phyloP scores from a whole-genome alignment of 1,139 yeast species.

The Insectozyma bohioensis region DNA sequence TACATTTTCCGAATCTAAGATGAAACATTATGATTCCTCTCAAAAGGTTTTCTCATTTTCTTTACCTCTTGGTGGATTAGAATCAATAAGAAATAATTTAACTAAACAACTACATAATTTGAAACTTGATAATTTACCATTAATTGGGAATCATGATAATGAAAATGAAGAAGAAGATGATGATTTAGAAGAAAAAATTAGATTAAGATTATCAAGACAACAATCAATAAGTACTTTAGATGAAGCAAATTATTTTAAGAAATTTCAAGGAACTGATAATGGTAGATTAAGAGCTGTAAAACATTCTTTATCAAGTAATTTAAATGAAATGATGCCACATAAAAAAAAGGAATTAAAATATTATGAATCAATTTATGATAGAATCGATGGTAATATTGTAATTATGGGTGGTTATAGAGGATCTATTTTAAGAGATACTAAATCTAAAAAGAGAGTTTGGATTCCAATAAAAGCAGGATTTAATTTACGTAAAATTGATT shows the following conservation, averaged over 20 bases:
- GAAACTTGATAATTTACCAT: slow-evolving; percentile 20
- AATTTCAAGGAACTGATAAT: slow-evolving; percentile 60
- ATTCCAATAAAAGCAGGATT: slow-evolving; percentile 86
- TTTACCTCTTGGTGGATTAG: slow-evolving; percentile 34
- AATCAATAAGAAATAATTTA: slow-evolving; percentile 21
- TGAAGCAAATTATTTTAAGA: slow-evolving; percentile 58
- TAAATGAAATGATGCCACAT: slow-evolving; percentile 30
- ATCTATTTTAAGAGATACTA: slow-evolving; percentile 66
- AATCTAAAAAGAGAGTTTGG: slow-evolving; percentile 73
- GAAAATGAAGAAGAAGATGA: slow-evolving; percentile 19
- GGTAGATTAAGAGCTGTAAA: slow-evolving; percentile 68
- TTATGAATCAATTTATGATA: slow-evolving; percentile 36
- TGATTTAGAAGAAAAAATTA: slow-evolving; percentile 31
- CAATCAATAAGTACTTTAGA: slow-evolving; percentile 61
- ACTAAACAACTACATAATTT: slow-evolving; percentile 11
- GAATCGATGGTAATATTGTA: slow-evolving; percentile 72
- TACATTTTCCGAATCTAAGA: slow-evolving; percentile 14
- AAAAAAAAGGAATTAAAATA: slow-evolving; percentile 23
- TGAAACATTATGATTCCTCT: slow-evolving; percentile 15
- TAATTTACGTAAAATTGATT: slow-evolving; percentile 65
- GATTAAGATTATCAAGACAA: slow-evolving; percentile 51
- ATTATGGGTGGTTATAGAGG: slow-evolving; percentile 90
- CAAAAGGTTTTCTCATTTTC: slow-evolving; percentile 43
- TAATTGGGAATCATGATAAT: slow-evolving; percentile 18
- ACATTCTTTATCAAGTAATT: slow-evolving; percentile 55